phyloP scores from a whole-genome alignment of 805 yeast species.

The Clavispora asparagi region DNA sequence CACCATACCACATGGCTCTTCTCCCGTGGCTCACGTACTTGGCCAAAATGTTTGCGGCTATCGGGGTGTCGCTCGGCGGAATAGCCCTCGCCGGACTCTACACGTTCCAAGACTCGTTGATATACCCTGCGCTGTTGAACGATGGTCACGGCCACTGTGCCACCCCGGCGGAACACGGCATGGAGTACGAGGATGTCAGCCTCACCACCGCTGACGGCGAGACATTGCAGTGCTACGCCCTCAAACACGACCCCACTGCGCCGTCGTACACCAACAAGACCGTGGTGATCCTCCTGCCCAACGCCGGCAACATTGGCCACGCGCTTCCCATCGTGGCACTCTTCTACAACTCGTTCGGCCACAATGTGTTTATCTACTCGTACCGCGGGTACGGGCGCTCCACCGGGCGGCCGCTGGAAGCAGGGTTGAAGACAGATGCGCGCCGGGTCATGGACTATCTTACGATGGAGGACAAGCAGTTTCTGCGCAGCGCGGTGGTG shows the following conservation, averaged over 20 bases:
- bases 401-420: constrained; percentile 70
- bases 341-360: constrained; percentile 56
- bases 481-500: constrained; percentile 49
- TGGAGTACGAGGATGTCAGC: constrained; percentile 55
- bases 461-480: constrained; percentile 43
- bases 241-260: constrained; percentile 43
- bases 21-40: constrained; percentile 2
- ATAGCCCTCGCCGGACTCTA: constrained; percentile 51
- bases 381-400: constrained; percentile 89
- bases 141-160: constrained; percentile 69
- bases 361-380: constrained; percentile 79
- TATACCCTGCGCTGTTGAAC: constrained; percentile 82
- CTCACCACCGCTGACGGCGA: constrained; percentile 69
- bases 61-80: constrained; percentile 41
- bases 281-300: constrained; percentile 76
- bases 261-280: constrained; percentile 54
- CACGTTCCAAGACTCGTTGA: constrained; percentile 55
- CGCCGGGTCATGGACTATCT: constrained; percentile 62
- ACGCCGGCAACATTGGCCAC: constrained; percentile 95
- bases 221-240: constrained; percentile 56
- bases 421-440: constrained; percentile 79
- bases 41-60: constrained; percentile 27
- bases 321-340: constrained; percentile 74
- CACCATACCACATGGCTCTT: not conserved
- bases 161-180: constrained; percentile 65